Base-by-base conservation (phyloP, 129 eudicot genomes). In the Lactuca sativa region DNA sequence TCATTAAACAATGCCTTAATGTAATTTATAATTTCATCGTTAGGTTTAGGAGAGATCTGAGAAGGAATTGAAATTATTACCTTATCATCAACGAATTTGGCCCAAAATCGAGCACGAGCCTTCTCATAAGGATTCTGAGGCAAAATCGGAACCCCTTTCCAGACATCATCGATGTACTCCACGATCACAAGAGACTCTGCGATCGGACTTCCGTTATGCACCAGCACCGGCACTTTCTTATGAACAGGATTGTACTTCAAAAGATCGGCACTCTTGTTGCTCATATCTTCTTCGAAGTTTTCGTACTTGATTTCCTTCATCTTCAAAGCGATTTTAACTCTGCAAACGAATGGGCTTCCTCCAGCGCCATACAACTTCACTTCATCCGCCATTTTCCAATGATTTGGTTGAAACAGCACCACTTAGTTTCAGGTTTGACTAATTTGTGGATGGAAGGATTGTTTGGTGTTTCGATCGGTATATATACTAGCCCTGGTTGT, bases 111-210 rank as follows among this genome's bases (percentile, higher is more conserved):
- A 7, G 69, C 77, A 65, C 21, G 15, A n/a, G 88, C 62, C 40
- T 60, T 75, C 10, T 72, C 68, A 31, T 75, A 72, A 60, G 84
- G 80, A 51, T 75, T 70, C 7, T 53, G 56, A 56, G 84, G 84
- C 68, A 83, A 54, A 30, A 83, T 74, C 11, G 74, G 69, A 32
- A 49, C 36, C 2, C 54, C 78, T 7, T 66, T 59, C 86, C 86
- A 82, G 18, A 71, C 75, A 53, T 78, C 81, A 31, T 78, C 83
- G 53, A 82, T 82, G 74, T 82, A 82, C 64, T 82, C 86, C 8
- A 82, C 16, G 43, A 82, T 78, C 12, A 60, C 71, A 9, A 68
- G 69, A 9, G 87, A 82, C 18, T 82, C 81, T 0, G 56, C 36
- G 9, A 75, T 48, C 13, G 84, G 67, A 0, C 58, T 74, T 2